Conservation (phyloP, 2,329 filamentous ascomycete genomes). For the Sodiomyces alkalinus region DNA sequence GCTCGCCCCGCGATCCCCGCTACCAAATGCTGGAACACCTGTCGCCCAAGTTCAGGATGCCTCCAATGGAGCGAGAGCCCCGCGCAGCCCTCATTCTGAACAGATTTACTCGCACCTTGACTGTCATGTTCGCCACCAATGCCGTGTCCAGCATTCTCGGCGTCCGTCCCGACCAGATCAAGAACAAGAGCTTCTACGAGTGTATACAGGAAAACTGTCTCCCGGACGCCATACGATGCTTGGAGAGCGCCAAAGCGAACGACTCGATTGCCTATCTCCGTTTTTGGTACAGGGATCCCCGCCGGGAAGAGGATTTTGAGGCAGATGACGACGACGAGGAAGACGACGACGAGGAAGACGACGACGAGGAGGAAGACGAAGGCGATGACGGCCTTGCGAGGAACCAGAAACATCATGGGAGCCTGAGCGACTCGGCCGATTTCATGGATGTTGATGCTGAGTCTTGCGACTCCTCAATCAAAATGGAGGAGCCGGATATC, state of each 20-base stretch:
- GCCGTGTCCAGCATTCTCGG: conserved; percentile 64
- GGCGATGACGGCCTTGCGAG: conserved; percentile 31
- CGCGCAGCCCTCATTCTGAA: conserved; percentile 76
- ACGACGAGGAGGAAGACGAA: conserved; percentile 22
- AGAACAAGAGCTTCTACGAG: conserved; percentile 72
- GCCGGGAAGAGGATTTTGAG: conserved; percentile 36
- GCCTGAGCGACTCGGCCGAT: conserved; percentile 2
- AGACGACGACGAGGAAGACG: conserved; percentile 22
- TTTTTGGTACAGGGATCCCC: conserved; percentile 69
- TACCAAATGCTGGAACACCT: conserved; percentile 84
- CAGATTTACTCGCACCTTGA: conserved; percentile 67
- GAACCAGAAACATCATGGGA: too few species aligned
- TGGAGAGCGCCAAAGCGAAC: conserved; percentile 78
- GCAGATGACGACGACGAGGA: conserved; percentile 25
- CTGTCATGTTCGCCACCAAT: conserved; percentile 75
- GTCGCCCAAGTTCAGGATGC: conserved; percentile 61
- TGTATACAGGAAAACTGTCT: conserved; percentile 70
- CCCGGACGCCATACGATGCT: conserved; percentile 57
- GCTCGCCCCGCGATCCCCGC: conserved; percentile 65
- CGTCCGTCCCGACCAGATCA: conserved; percentile 50
- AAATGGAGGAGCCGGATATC: conserved; percentile 16
- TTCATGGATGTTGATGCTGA: conserved; percentile 25
- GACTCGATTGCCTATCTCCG: conserved; percentile 83
- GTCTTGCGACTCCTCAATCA: conserved; percentile 15
- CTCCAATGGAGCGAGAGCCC: conserved; percentile 55